Evolutionary conservation across 2,329 filamentous ascomycete species (phyloP), one percentile per base, ranked within the genome.

Genomic region (Arthroderma sp.): DNA sequence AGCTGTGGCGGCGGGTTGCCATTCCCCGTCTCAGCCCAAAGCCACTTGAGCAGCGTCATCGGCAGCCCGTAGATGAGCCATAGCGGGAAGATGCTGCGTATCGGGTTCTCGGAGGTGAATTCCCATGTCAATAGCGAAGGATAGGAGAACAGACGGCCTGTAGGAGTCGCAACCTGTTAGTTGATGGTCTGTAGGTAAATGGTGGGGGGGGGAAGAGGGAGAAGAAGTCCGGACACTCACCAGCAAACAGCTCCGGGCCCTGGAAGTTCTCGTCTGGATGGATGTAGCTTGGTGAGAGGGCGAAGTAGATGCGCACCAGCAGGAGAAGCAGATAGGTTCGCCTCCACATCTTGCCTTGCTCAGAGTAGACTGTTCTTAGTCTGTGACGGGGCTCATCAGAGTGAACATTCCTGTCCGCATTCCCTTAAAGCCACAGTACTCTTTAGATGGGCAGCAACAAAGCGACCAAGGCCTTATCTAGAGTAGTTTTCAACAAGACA

Each of bases 201-300:
- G 23, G 35, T 38, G 35, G 41, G 41, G 28, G 19, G 33, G n/a
- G n/a, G n/a, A n/a, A n/a, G n/a, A n/a, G n/a, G 28, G 15, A 37
- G 23, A 9, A 28, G 13, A 35, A 13, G 47, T 5, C 8, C n/a
- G 21, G n/a, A 33, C 28, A 75, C 84, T 64, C 82, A 96, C 91
- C 91, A 67, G 91, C 91, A 68, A 97, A 93, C 63, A 97, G 86
- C 77, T 98, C 93, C 15, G 93, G 93, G 37, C 93, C 93, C 75
- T 98, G 93, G 68, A 98, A 98, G 77, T 97, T 93, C 79, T 98
- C 93, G 76, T 98, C 93, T 4, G 93, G 93, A 72, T 98, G 93
- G 51, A 98, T 82, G 73, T 98, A 98, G 78, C 91, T 97, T 59
- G 93, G 88, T 62, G 87, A 91, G 63, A 97, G 76, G 60, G 93